Base-by-base conservation (phyloP, 371 early-diverging fungal genomes). In the Gilbertella persicaria region DNA sequence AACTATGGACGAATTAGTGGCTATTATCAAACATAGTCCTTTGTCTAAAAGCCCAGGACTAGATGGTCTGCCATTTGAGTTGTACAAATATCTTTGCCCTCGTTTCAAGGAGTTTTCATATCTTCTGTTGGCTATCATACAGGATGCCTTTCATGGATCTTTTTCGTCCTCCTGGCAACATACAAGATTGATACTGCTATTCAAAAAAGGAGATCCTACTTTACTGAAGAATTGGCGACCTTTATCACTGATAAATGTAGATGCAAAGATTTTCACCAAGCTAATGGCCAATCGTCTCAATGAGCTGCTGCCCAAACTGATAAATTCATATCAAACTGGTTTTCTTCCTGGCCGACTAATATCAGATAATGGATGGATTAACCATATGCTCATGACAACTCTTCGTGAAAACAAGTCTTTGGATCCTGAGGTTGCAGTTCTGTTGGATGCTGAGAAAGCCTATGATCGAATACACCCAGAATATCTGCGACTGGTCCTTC, bases 401-500 rank as follows among this genome's bases (percentile, higher is more conserved):
- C 9, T 28, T 4, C 28, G 28, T 28, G 28, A 4, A 5, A 5
- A 4, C 28, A 28, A 28, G 9, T 28, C 49, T 9, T 2, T 0
- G 0, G 12, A 26, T 17, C 17, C 39, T 1, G 3, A 36, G 12
- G 45, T 46, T 5, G 44, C 49, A 1, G 38, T 56, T 17, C 38
- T 56, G 1, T 14, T 56, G 5, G 43, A 63, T 19, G 55, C 55
- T 24, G 53, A 59, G 23, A 56, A 56, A 16, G 62, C 67, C 2
- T 60, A 67, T 26, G 59, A 61, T 23, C 33, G 62, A 2, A 44
- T 68, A 0, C 62, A 69, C 43, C 62, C 69, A 7, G 25, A 20
- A 3, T 64, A 64, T 29, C 29, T 64, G 1, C 8, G 1, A 0
- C 6, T 8, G 1, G 42, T 49, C 1, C 35, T 58, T 0, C 24